phyloP scores from a whole-genome alignment of 345 rosid species.

The Acer saccharum region DNA sequence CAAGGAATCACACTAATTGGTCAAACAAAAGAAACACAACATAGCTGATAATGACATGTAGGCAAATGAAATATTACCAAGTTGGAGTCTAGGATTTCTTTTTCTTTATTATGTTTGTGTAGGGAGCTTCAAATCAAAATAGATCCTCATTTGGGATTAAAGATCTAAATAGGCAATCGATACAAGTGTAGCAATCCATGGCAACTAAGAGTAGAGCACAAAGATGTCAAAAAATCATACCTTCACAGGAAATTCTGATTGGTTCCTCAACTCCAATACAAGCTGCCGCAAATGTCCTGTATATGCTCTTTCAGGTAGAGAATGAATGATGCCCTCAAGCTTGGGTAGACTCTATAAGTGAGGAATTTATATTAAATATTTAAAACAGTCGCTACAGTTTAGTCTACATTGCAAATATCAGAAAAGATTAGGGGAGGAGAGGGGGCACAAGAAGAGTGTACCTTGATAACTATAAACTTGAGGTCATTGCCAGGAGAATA shows the following conservation, averaged over 20 bases:
- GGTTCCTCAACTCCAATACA: slow-evolving; percentile 76
- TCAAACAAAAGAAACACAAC: slow-evolving; percentile 1
- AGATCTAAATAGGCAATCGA: not conserved
- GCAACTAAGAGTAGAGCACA: not conserved
- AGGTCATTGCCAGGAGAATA: slow-evolving; percentile 52
- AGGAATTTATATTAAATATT: slow-evolving; percentile 2
- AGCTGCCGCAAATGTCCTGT: slow-evolving; percentile 75
- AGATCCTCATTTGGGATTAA: not conserved
- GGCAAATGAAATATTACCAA: not conserved
- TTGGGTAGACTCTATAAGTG: slow-evolving; percentile 70
- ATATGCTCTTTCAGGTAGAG: slow-evolving; percentile 67
- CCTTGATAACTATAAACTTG: slow-evolving; percentile 87
- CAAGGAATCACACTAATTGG: slow-evolving; percentile 1
- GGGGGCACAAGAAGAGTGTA: slow-evolving; percentile 27
- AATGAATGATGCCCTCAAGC: slow-evolving; percentile 73
- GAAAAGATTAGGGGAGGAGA: not conserved
- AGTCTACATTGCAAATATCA: slow-evolving; percentile 22
- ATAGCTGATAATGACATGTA: not conserved
- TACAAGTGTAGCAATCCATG: not conserved
- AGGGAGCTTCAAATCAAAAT: not conserved
- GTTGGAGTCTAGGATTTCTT: not conserved
- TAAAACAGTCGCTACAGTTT: slow-evolving; percentile 6
- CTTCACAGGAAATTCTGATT: slow-evolving; percentile 72
- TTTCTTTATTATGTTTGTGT: not conserved
- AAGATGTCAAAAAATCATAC: slow-evolving; percentile 36